phyloP scores from a whole-genome alignment of 441 rosid species.

The Mallotus japonicus region DNA sequence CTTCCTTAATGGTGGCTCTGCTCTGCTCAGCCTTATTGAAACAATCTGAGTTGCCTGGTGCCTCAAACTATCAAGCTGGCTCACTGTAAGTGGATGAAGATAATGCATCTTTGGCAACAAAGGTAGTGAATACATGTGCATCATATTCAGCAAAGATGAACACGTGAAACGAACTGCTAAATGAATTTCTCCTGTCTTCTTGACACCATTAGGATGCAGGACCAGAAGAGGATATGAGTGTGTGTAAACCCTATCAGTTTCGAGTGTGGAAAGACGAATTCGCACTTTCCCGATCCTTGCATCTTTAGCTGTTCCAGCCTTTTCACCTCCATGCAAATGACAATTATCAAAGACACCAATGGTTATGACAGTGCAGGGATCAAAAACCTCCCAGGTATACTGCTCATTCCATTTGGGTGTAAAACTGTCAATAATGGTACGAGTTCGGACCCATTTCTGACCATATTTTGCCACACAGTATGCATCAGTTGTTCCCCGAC shows the following conservation, averaged over 20 bases:
- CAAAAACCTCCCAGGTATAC: conserved; percentile 97
- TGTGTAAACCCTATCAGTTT: conserved; percentile 87
- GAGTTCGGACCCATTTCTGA: conserved; percentile 89
- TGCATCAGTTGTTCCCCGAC: conserved; percentile 89
- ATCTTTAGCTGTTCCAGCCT: conserved; percentile 66
- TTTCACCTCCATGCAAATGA: conserved; percentile 79
- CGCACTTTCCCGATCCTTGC: conserved; percentile 81
- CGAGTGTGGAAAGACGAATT: conserved; percentile 91
- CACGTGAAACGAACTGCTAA: conserved; percentile 91
- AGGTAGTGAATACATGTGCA: conserved; percentile 88
- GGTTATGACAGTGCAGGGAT: conserved; percentile 93
- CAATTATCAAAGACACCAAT: conserved; percentile 93
- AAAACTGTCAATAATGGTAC: conserved; percentile 86
- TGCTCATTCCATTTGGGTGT: conserved; percentile 96
- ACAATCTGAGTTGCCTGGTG: conserved; percentile 95
- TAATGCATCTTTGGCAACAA: conserved; percentile 95
- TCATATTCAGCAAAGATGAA: conserved; percentile 88
- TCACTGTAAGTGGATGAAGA: conserved; percentile 80
- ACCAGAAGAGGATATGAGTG: conserved; percentile 89
- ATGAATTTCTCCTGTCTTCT: conserved; percentile 96
- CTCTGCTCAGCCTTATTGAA: conserved; percentile 75
- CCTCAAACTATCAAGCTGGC: conserved; percentile 84
- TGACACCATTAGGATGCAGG: conserved; percentile 79
- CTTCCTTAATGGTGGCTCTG: conserved; percentile 92
- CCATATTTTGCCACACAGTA: conserved; percentile 97